A percentile compares a stretch with the other conserved stretches of the same genome.
Evolutionary conservation across 1,139 yeast genomes (phyloP).

Genomic region (Protomyces inouyei): DNA sequence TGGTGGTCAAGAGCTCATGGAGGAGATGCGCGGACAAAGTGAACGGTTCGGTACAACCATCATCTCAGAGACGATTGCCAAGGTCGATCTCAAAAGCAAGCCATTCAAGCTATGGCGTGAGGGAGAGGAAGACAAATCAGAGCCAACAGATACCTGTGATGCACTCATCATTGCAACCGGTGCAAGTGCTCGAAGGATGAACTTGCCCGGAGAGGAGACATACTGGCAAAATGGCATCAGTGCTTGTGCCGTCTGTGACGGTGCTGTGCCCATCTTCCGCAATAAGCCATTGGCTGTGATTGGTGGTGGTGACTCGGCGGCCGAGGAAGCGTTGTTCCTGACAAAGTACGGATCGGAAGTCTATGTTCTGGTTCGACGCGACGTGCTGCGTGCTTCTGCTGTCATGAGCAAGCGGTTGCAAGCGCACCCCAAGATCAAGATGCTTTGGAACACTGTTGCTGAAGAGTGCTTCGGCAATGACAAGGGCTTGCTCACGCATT

Average conservation of each 20-base stretch:
- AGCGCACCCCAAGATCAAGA: conserved; percentile 80
- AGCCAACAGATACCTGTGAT: conserved; percentile 83
- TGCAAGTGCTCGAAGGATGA: conserved; percentile 92
- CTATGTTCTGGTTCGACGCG: conserved; percentile 86
- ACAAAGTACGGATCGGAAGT: conserved; percentile 97
- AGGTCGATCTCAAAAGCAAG: conserved; percentile 74
- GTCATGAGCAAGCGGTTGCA: conserved; percentile 93
- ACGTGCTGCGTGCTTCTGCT: conserved; percentile 84
- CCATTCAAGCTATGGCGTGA: conserved; percentile 98
- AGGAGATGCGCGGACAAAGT: conserved; percentile 84
- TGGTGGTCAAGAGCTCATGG: conserved; percentile 83
- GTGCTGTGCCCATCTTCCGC: conserved; percentile 98
- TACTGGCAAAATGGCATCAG: conserved; percentile 99
- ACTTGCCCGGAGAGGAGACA: conserved; percentile 90
- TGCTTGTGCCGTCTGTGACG: conserved; percentile 99
- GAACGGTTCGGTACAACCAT: conserved; percentile 84
- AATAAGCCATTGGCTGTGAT: conserved; percentile 94
- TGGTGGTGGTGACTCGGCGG: conserved; percentile 99
- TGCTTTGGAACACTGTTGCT: conserved; percentile 80
- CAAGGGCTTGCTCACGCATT: conserved; percentile 47
- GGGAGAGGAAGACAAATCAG: conserved; percentile 49
- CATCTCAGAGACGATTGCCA: conserved; percentile 88
- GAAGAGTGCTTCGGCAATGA: conserved; percentile 72
- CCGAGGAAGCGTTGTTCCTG: conserved; percentile 94
- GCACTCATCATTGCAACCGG: conserved; percentile 93